A percentile compares a stretch with the other conserved stretches of the same genome.
Evolutionary conservation across 2,329 filamentous ascomycete species (phyloP).

Genomic region (Pseudophaeomoniella oleicola): DNA sequence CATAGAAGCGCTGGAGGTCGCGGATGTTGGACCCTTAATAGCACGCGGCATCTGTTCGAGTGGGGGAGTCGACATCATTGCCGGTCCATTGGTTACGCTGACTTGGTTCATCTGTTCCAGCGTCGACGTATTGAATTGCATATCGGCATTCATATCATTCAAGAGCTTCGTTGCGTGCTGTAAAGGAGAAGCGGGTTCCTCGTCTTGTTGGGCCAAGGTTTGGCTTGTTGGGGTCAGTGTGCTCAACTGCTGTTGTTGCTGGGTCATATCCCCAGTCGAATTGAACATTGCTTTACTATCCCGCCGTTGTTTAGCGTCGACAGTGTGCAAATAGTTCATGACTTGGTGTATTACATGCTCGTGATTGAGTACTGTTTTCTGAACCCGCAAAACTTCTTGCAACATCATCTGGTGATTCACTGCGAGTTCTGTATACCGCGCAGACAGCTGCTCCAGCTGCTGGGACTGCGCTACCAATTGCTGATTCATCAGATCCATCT

Average conservation of each 20-base stretch:
- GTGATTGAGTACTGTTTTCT: constrained; percentile 58
- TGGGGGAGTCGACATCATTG: constrained; percentile 41
- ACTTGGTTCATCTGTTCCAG: constrained; percentile 50
- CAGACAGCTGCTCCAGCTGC: constrained; percentile 76
- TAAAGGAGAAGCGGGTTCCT: constrained; percentile 51
- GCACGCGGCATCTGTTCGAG: constrained; percentile 35
- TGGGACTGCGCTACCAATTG: constrained; percentile 82
- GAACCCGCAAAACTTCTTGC: constrained; percentile 48
- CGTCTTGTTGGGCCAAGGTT: constrained; percentile 35
- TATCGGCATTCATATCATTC: constrained; percentile 50
- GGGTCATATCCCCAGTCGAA: constrained; percentile 23
- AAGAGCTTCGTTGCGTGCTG: constrained; percentile 54
- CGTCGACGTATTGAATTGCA: constrained; percentile 47
- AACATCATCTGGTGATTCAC: constrained; percentile 50
- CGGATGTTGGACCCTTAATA: constrained; percentile 27
- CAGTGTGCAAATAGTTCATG: constrained; percentile 51
- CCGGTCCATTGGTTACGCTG: constrained; percentile 7
- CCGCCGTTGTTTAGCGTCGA: constrained; percentile 49
- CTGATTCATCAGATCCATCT: constrained; percentile 77
- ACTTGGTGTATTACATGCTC: constrained; percentile 58
- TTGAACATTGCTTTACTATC: constrained; percentile 36
- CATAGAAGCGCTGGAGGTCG: constrained; percentile 34
- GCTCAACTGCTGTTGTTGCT: constrained; percentile 22
- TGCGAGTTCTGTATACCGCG: constrained; percentile 66
- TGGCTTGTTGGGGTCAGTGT: constrained; percentile 29